Percentiles rank a stretch among this genome's conserved stretches.
phyloP scores from a whole-genome alignment of 208 protist genomes.

The Lotmaria passim region DNA sequence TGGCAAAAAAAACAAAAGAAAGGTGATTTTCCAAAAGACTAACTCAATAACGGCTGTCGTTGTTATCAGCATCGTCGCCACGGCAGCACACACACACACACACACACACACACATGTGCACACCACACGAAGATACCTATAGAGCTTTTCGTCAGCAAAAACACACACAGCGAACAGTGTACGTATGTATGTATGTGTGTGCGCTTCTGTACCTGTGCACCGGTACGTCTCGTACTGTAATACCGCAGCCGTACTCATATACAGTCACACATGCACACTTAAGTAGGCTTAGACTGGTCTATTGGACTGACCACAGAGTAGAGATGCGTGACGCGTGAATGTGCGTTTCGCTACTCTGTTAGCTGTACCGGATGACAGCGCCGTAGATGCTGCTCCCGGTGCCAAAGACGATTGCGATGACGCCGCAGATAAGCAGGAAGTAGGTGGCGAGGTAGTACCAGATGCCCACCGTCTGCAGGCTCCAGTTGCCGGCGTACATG shows the following conservation, averaged over 20 bases:
- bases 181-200: not conserved
- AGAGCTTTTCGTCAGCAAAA: too few relatives aligned
- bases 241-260: not conserved
- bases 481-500: slow-evolving; percentile 62
- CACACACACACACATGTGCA: too few relatives aligned
- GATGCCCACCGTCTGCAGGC: slow-evolving; percentile 28
- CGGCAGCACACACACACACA: slow-evolving; percentile 7
- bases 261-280: not conserved
- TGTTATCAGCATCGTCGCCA: too few relatives aligned
- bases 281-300: too few relatives aligned
- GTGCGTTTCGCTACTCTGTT: not conserved
- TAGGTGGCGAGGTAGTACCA: slow-evolving; percentile 52
- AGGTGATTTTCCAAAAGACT: slow-evolving; percentile 55
- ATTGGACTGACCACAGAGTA: too few relatives aligned
- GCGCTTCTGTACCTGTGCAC: too few relatives aligned
- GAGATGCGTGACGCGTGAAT: too few relatives aligned
- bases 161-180: too few relatives aligned
- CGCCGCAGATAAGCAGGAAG: slow-evolving; percentile 50
- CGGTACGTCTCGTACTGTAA: too few relatives aligned
- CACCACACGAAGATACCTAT: too few relatives aligned
- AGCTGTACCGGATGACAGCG: slow-evolving; percentile 7
- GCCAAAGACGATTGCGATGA: slow-evolving; percentile 65
- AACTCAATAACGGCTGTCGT: too few relatives aligned
- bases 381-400: slow-evolving; percentile 38
- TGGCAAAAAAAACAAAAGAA: not conserved